phyloP scores from a whole-genome alignment of 129 eudicot species.

The Chrysanthemum makinoi region DNA sequence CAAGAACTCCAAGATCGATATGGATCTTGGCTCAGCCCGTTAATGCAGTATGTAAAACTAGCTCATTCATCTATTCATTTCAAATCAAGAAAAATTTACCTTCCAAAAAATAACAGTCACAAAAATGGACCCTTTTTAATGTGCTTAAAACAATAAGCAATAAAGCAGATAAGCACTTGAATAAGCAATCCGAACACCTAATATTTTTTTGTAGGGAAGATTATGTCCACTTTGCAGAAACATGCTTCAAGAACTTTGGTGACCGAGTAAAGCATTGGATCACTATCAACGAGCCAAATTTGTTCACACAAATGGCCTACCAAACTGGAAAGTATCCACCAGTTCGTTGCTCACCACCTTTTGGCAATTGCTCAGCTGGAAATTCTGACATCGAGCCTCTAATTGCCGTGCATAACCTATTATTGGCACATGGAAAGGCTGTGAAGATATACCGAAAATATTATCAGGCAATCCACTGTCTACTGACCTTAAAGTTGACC shows the following conservation, averaged over 20 bases:
- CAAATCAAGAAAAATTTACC: neutral
- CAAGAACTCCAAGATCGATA: constrained; percentile 85
- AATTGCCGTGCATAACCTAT: constrained; percentile 59
- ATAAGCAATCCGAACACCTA: no score
- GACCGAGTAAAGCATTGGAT: constrained; percentile 81
- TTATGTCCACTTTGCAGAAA: constrained; percentile 61
- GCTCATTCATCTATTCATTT: neutral
- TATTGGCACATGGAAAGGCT: constrained; percentile 80
- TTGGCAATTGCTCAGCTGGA: constrained; percentile 67
- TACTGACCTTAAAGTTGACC: neutral
- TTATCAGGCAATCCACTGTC: constrained; percentile 43
- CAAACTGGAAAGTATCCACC: constrained; percentile 58
- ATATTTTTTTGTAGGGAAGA: constrained; percentile 58
- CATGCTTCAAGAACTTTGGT: constrained; percentile 63
- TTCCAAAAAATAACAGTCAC: neutral
- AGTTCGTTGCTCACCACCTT: constrained; percentile 75
- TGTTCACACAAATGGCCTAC: constrained; percentile 49
- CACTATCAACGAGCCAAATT: constrained; percentile 82
- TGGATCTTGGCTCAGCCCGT: constrained; percentile 76
- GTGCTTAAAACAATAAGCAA: no score
- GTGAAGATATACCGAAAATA: constrained; percentile 49
- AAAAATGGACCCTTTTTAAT: neutral
- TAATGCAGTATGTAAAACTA: constrained; percentile 58
- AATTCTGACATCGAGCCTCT: constrained; percentile 80
- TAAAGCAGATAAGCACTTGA: no score